A percentile compares a stretch with the other conserved stretches of the same genome.
phyloP scores from a whole-genome alignment of 768 basidiomycete genomes.

The Suillus luteus region DNA sequence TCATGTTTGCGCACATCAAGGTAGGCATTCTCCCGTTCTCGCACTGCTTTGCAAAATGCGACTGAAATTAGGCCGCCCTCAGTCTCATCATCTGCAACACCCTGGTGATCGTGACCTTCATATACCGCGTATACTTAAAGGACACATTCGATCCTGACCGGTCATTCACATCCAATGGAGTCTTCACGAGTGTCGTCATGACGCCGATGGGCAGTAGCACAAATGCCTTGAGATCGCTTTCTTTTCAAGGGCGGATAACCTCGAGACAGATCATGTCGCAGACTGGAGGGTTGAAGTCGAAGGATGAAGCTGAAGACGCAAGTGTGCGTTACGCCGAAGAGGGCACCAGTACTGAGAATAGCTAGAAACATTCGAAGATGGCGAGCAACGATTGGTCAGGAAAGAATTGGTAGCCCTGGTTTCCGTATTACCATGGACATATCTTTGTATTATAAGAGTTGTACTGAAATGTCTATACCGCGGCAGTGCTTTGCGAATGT shows the following conservation, averaged over 20 bases:
- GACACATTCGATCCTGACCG: conserved; percentile 10
- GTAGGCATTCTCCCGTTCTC: conserved; percentile 16
- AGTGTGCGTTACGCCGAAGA: not conserved
- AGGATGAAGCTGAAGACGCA: not conserved
- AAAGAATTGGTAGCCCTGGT: not conserved
- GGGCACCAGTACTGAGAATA: not conserved
- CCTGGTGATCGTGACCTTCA: conserved; percentile 27
- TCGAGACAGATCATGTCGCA: not conserved
- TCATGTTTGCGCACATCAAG: conserved; percentile 27
- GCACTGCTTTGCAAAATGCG: not conserved
- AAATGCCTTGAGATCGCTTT: not conserved
- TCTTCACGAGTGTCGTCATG: not conserved
- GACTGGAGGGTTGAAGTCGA: not conserved
- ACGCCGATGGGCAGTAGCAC: not conserved
- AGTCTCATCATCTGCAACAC: conserved; percentile 29
- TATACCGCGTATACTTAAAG: conserved; percentile 20
- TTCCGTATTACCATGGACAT: not conserved
- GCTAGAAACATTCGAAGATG: not conserved
- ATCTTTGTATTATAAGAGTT: not conserved
- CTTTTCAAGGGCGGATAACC: conserved; percentile 30
- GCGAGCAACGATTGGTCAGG: not conserved
- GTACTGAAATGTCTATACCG: not conserved
- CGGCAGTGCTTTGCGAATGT: too few relatives aligned
- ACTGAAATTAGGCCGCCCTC: conserved; percentile 21
- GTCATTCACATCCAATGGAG: not conserved